phyloP scores from a whole-genome alignment of 1,139 yeast species.

The Groenewaldozyma auringiensis region DNA sequence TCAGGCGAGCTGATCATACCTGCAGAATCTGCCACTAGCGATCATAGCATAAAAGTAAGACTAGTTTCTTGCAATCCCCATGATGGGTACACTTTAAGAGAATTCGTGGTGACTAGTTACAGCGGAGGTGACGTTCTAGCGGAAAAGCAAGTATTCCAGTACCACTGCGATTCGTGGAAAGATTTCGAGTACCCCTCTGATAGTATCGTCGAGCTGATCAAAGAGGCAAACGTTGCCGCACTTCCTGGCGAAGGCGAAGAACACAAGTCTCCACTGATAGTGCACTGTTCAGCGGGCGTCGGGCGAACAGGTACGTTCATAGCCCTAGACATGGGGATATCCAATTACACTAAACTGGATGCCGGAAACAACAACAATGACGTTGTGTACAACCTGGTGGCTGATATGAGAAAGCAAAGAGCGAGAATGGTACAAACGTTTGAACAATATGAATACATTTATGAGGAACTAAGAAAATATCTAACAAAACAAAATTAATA shows the following conservation, averaged over 20 bases:
- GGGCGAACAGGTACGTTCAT: constrained; percentile 79
- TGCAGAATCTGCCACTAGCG: constrained; percentile 12
- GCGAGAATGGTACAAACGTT: constrained; percentile 64
- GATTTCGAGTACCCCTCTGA: constrained; percentile 44
- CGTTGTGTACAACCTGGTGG: constrained; percentile 33
- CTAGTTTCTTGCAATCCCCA: constrained; percentile 7
- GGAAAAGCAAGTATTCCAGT: constrained; percentile 40
- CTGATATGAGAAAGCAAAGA: constrained; percentile 44
- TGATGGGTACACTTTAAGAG: constrained; percentile 13
- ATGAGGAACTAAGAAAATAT: constrained; percentile 27
- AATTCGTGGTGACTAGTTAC: constrained; percentile 12
- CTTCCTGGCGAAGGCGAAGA: constrained; percentile 13
- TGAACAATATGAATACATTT: constrained; percentile 47
- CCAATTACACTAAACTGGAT: constrained; percentile 5
- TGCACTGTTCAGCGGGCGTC: constrained; percentile 82
- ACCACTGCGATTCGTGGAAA: constrained; percentile 50
- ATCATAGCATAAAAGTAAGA: constrained; percentile 11
- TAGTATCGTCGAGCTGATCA: constrained; percentile 36
- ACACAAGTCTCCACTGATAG: constrained; percentile 37
- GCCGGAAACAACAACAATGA: constrained; percentile 20
- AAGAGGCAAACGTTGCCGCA: constrained; percentile 25
- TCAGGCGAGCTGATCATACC: constrained; percentile 13
- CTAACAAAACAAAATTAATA: constrained; percentile 2
- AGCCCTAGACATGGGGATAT: constrained; percentile 50
- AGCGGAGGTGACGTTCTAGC: constrained; percentile 1